phyloP scores from a whole-genome alignment of 352 stramenopile genomes.

The Phytophthora tubulina region DNA sequence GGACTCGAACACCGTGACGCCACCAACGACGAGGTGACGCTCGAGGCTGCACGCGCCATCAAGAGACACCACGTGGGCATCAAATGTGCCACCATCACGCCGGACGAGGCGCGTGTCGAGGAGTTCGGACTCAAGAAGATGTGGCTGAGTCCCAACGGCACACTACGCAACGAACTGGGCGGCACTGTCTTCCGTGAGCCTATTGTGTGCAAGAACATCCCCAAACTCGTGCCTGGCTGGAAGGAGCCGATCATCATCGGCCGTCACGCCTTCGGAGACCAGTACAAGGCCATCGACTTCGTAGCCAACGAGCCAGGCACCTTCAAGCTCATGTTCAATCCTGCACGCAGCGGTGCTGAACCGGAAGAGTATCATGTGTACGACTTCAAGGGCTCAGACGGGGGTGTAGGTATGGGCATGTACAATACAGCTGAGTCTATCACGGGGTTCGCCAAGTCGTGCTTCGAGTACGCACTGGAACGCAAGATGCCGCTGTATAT shows the following conservation, averaged over 20 bases:
- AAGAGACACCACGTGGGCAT: constrained; percentile 85
- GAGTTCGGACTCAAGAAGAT: constrained; percentile 91
- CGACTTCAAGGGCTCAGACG: constrained; percentile 75
- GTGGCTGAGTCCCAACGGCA: constrained; percentile 88
- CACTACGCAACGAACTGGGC: constrained; percentile 85
- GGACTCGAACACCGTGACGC: constrained; percentile 79
- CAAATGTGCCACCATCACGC: constrained; percentile 92
- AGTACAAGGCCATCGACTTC: constrained; percentile 91
- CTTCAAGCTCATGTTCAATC: constrained; percentile 86
- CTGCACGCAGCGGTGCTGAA: constrained; percentile 55
- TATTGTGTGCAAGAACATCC: constrained; percentile 89
- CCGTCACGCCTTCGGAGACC: constrained; percentile 89
- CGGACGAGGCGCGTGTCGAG: constrained; percentile 82
- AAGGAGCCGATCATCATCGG: constrained; percentile 90
- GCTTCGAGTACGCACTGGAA: constrained; percentile 71
- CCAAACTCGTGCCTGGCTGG: constrained; percentile 87
- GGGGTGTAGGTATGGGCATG: constrained; percentile 89
- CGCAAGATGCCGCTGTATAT: constrained; percentile 85
- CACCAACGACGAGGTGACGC: constrained; percentile 87
- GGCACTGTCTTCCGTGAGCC: constrained; percentile 92
- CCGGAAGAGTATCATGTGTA: constrained; percentile 80
- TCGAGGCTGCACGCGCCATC: constrained; percentile 84
- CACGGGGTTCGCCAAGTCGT: constrained; percentile 69
- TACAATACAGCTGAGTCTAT: constrained; percentile 92
- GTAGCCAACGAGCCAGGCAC: constrained; percentile 71